Conservation (phyloP, 139 green algal genomes). For the Gonium pectorale region DNA sequence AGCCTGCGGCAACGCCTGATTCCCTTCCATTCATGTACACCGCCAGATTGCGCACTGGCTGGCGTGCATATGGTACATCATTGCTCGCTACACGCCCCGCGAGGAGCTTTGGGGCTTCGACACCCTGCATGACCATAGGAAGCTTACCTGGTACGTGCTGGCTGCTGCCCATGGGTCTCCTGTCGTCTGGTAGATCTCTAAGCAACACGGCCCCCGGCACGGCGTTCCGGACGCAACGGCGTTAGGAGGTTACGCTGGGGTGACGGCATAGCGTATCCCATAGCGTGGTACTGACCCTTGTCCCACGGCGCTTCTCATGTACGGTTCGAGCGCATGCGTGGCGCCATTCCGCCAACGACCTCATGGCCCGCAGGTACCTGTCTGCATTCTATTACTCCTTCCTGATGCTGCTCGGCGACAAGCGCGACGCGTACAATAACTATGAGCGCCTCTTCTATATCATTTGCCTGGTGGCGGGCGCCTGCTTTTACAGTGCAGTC, state of each 20-base stretch:
- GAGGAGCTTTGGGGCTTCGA: constrained; percentile 14
- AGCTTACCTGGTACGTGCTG: constrained; percentile 6
- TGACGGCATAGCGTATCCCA: too few species aligned
- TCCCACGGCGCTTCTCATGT: too few species aligned
- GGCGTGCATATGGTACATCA: constrained; percentile 35
- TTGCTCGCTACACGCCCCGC: background rate
- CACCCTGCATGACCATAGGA: background rate
- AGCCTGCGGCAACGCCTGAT: too few species aligned
- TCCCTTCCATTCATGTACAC: too few species aligned
- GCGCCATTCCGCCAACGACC: too few species aligned
- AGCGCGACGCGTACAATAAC: constrained; percentile 26
- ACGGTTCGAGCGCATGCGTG: too few species aligned
- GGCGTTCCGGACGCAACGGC: too few species aligned
- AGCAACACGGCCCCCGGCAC: too few species aligned
- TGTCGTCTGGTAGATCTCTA: too few species aligned
- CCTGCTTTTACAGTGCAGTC: constrained; percentile 18
- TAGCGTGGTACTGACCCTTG: too few species aligned
- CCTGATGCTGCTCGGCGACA: constrained; percentile 40
- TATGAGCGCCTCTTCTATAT: constrained; percentile 36
- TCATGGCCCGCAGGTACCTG: constrained; percentile 15
- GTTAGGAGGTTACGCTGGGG: too few species aligned
- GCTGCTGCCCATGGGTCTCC: too few species aligned
- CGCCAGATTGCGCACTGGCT: constrained; percentile 42
- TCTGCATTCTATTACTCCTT: constrained; percentile 36
- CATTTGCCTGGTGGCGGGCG: background rate